phyloP scores from a whole-genome alignment of 1,284 basidiomycete species.

The Pterulicium gracile region DNA sequence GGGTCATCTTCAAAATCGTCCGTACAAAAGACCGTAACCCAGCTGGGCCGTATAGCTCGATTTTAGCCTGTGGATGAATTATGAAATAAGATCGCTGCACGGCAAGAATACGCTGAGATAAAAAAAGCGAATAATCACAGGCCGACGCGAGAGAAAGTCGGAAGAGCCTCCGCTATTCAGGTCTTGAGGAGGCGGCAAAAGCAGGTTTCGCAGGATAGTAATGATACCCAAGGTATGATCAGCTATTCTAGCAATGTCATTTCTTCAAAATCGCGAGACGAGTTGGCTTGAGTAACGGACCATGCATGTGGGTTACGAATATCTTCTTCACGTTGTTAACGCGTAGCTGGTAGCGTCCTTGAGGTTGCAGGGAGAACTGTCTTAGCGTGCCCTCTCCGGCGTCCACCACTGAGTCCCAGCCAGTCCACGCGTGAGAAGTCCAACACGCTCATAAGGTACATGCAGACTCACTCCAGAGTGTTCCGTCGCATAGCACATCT shows the following conservation, averaged over 20 bases:
- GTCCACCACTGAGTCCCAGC: conserved; percentile 69
- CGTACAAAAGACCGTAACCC: conserved; percentile 78
- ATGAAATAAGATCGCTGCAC: conserved; percentile 2
- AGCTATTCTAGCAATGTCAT: conserved; percentile 27
- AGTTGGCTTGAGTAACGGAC: conserved; percentile 22
- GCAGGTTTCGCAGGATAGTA: conserved; percentile 57
- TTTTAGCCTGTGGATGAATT: conserved; percentile 30
- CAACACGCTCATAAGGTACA: neutral
- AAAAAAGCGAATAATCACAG: neutral
- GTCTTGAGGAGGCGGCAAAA: conserved; percentile 30
- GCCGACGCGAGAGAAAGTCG: neutral
- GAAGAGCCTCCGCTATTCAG: conserved; percentile 4
- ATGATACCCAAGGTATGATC: conserved; percentile 79
- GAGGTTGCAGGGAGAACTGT: conserved; percentile 36
- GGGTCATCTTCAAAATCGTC: conserved; percentile 59
- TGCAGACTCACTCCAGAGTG: conserved; percentile 50
- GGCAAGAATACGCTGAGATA: conserved; percentile 2
- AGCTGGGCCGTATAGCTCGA: conserved; percentile 78
- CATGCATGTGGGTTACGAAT: conserved; percentile 88
- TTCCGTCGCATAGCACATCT: conserved; percentile 39
- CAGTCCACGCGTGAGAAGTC: conserved; percentile 5
- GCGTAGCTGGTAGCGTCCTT: conserved; percentile 26
- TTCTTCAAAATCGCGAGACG: too few relatives aligned
- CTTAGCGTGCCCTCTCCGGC: conserved; percentile 78
- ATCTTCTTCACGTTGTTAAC: conserved; percentile 56